These are phyloP conservation scores for Parmelia sp. DNA, from an alignment of 495 filamentous ascomycete genomes.

Conservation along the genomic window DNA sequence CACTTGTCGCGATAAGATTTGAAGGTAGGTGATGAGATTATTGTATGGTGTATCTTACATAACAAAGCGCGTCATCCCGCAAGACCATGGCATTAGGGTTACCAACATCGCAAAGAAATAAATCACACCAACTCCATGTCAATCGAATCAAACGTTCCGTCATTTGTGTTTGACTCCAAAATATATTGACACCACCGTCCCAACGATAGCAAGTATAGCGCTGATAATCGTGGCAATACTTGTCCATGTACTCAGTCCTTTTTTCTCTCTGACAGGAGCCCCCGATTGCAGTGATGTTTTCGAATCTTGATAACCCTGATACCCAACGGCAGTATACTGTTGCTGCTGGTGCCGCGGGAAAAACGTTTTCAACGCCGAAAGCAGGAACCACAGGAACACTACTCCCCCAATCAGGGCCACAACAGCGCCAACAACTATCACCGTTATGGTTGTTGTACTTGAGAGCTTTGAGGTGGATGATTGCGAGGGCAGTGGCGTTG, in stretches of 20 bases:
- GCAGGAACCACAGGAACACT: conserved; percentile 3
- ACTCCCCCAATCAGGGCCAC: not conserved
- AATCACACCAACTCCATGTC: not conserved
- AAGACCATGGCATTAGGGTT: not conserved
- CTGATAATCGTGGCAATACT: conserved; percentile 8
- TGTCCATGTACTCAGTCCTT: not conserved
- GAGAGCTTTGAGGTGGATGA: not conserved
- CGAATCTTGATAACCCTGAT: not conserved
- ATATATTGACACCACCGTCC: conserved; percentile 6
- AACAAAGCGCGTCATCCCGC: not conserved
- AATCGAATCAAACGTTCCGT: not conserved
- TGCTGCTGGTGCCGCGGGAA: not conserved
- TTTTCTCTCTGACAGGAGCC: not conserved
- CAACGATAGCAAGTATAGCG: not conserved
- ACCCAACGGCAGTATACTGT: not conserved
- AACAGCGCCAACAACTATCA: not conserved
- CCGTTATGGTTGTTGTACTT: not conserved
- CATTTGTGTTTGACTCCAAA: not conserved
- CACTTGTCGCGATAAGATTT: not conserved
- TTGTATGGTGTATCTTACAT: not conserved
- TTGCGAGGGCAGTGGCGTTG: not conserved
- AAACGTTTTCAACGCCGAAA: not conserved
- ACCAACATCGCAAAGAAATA: not conserved
- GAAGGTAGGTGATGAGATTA: not conserved
- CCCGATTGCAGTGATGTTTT: not conserved